Evolutionary conservation across 306 rosid species (phyloP).

Genomic region (Glycine tomentella): DNA sequence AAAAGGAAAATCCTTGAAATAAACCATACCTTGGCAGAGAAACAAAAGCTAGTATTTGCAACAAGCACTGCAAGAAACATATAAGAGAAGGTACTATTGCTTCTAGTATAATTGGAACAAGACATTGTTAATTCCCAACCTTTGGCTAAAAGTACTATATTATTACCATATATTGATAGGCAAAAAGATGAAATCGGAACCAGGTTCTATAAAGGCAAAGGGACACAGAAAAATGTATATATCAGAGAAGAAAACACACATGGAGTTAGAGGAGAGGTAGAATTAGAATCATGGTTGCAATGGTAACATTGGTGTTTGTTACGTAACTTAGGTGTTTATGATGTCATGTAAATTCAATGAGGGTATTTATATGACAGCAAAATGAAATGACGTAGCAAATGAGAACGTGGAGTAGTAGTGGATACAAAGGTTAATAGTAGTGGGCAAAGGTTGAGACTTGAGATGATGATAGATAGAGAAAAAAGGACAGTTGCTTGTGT

Average conservation of each 20-base stretch:
- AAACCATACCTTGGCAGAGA: constrained; percentile 61
- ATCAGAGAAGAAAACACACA: not conserved
- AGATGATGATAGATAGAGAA: constrained; percentile 21
- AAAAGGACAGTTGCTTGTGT: constrained; percentile 38
- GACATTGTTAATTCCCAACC: constrained; percentile 51
- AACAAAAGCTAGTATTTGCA: constrained; percentile 56
- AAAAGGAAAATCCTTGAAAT: constrained; percentile 9
- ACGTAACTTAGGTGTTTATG: constrained; percentile 29
- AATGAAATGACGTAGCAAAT: constrained; percentile 29
- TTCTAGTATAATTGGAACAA: constrained; percentile 44
- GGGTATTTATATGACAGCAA: constrained; percentile 26
- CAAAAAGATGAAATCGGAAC: constrained; percentile 14
- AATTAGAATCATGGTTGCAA: constrained; percentile 40
- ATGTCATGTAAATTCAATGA: constrained; percentile 20
- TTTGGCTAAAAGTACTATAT: constrained; percentile 30
- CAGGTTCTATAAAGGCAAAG: constrained; percentile 26
- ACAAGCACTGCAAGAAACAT: constrained; percentile 59
- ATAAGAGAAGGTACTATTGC: constrained; percentile 36
- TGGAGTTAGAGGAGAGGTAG: constrained; percentile 31
- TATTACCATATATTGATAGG: constrained; percentile 9
- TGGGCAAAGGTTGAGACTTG: constrained; percentile 8
- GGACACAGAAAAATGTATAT: not conserved
- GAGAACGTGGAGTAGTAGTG: constrained; percentile 48
- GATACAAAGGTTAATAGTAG: constrained; percentile 35
- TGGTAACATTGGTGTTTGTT: constrained; percentile 15